phyloP scores from a whole-genome alignment of 2,329 filamentous ascomycete species.

The Tolypocladium tundrense region DNA sequence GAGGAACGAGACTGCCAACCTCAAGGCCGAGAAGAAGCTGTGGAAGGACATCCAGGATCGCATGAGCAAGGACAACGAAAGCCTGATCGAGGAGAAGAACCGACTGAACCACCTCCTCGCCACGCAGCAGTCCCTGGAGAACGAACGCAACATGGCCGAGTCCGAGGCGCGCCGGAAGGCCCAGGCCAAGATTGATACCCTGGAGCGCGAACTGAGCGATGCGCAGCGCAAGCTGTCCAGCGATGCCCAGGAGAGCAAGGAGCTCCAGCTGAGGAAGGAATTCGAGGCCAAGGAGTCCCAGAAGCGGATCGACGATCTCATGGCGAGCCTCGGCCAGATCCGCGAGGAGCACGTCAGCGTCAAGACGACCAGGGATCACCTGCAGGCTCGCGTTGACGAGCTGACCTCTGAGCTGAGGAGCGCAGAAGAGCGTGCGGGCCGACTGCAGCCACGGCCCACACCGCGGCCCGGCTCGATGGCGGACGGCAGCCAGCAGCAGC shows the following conservation, averaged over 20 bases:
- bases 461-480: slow-evolving; percentile 39
- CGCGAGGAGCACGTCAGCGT: slow-evolving; percentile 79
- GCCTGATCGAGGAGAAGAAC: slow-evolving; percentile 70
- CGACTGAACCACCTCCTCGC: slow-evolving; percentile 74
- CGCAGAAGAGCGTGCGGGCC: slow-evolving; percentile 76
- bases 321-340: slow-evolving; percentile 64
- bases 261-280: slow-evolving; percentile 72
- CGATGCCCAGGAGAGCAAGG: slow-evolving; percentile 77
- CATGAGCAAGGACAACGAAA: slow-evolving; percentile 79
- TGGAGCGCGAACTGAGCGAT: slow-evolving; percentile 69
- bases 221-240: slow-evolving; percentile 76
- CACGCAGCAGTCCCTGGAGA: slow-evolving; percentile 79
- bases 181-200: slow-evolving; percentile 63
- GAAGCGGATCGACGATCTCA: slow-evolving; percentile 86
- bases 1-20: slow-evolving; percentile 80
- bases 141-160: slow-evolving; percentile 80
- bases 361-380: slow-evolving; percentile 81
- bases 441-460: slow-evolving; percentile 71
- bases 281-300: slow-evolving; percentile 82
- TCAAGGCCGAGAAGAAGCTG: slow-evolving; percentile 89
- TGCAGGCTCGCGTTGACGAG: slow-evolving; percentile 83
- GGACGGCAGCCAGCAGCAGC: slow-evolving; percentile 34
- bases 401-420: slow-evolving; percentile 78
- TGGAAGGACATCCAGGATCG: slow-evolving; percentile 91
- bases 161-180: slow-evolving; percentile 72